These are phyloP conservation scores for Oenanthe sinensis DNA, from an alignment of 129 eudicot species.

Conservation along the genomic window DNA sequence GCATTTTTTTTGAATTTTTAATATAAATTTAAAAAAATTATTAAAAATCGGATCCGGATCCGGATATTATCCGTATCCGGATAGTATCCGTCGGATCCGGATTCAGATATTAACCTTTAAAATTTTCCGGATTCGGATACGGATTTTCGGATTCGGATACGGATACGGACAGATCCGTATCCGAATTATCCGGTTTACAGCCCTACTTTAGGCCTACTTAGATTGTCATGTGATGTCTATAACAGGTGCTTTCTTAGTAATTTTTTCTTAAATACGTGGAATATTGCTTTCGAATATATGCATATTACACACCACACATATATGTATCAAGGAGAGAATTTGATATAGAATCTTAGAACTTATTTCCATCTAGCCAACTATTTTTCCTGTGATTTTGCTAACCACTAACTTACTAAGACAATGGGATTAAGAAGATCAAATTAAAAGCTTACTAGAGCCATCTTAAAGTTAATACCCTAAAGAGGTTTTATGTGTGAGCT, in stretches of 20 bases:
- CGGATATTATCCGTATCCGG: no score
- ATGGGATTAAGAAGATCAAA: background rate
- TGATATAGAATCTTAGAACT: background rate
- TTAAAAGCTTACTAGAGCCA: background rate
- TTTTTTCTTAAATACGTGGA: background rate
- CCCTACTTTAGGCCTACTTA: background rate
- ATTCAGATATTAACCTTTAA: no score
- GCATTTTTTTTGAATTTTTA: no score
- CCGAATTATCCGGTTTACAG: no score
- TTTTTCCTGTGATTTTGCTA: background rate
- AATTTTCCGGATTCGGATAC: no score
- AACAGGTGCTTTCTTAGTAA: background rate
- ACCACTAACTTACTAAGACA: background rate
- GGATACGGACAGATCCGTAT: no score
- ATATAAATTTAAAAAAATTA: no score
- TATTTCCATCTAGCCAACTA: background rate
- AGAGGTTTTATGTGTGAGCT: background rate
- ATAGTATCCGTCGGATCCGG: no score
- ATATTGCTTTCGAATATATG: background rate
- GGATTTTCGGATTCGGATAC: no score
- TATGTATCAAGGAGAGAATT: background rate
- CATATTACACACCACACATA: background rate
- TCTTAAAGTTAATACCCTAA: background rate
- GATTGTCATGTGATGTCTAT: background rate
- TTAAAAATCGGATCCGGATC: no score